Percentiles rank a stretch among this genome's conserved stretches.
These are phyloP conservation scores for Jackrogersella multiformis DNA, from an alignment of 495 filamentous ascomycete species.

Conservation along the genomic window DNA sequence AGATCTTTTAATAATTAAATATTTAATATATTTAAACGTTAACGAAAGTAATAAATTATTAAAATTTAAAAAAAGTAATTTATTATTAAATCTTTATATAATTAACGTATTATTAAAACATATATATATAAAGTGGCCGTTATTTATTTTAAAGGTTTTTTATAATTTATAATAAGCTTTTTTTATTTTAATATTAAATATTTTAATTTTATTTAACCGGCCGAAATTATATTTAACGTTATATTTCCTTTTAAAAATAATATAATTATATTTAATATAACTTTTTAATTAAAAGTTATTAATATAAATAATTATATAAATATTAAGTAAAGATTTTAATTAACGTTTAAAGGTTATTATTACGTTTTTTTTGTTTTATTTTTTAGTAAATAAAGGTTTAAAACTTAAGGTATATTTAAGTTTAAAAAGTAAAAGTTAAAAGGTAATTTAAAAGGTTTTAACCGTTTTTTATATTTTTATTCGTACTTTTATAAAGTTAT, in stretches of 20 bases:
- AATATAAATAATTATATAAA: background rate
- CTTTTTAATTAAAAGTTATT: conserved; percentile 5
- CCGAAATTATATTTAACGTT: background rate
- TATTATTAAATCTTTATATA: background rate
- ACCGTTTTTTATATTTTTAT: background rate
- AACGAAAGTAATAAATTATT: background rate
- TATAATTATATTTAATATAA: background rate
- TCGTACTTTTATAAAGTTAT: background rate
- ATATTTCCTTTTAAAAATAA: background rate
- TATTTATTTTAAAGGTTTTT: background rate
- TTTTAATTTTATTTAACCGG: background rate
- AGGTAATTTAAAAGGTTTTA: background rate
- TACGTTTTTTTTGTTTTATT: background rate
- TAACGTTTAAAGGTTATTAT: background rate
- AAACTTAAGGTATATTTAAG: background rate
- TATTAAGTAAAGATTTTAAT: background rate
- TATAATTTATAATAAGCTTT: background rate
- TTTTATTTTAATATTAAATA: conserved; percentile 3
- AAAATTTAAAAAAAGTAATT: background rate
- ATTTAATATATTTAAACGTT: background rate
- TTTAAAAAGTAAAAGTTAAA: background rate
- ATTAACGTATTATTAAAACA: background rate
- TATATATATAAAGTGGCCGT: background rate
- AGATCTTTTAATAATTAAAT: background rate
- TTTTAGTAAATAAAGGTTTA: background rate